Base-by-base conservation (phyloP, 495 filamentous ascomycete species). In the Aspergillus mulundensis region DNA sequence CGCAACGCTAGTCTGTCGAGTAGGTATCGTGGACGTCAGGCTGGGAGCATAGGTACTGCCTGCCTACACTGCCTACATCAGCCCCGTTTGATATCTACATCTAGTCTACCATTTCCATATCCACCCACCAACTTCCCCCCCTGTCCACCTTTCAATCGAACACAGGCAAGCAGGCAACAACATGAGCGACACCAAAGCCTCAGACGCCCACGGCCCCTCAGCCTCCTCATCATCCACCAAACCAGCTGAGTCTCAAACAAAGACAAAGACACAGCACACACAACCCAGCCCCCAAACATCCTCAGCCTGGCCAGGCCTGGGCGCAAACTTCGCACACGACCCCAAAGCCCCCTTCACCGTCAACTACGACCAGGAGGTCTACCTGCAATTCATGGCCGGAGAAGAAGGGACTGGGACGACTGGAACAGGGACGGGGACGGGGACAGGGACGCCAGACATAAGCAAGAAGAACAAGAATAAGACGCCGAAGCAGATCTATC, bases 361-460 rank as follows among this genome's bases (percentile, higher is more conserved):
- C 49, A 64, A 60, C 43, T 70, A 70, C 50, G 67, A 70, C 49
- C 65, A 70, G 24, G 67, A 70, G 50, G 54, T 58, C 40, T 70
- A 68, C 44, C 61, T 70, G 5, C 61, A 66, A 36, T 55, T 70
- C 23, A 60, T 64, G 32, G 60, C 59, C n/a, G 65, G 62, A 1
- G 47, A 58, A 15, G 47, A 50, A 11, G 30, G 32, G 1, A 16
- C 30, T 11, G 30, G 18, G 6, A 30, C 18, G 19, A n/a, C n/a
- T n/a, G 45, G 45, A 19, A 5, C 25, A 41, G 56, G 43, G 12
- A 41, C 19, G 11, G 34, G 34, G 34, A 7, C 34, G 2, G 34
- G 34, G 14, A 7, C 34, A 4, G 32, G 32, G 32, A 6, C 32
- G 2, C 32, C 32, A 11, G 32, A 36, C 12, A 15, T 10, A 36